phyloP scores from a whole-genome alignment of 352 stramenopile genomes.

The Pythium scleroteichum region DNA sequence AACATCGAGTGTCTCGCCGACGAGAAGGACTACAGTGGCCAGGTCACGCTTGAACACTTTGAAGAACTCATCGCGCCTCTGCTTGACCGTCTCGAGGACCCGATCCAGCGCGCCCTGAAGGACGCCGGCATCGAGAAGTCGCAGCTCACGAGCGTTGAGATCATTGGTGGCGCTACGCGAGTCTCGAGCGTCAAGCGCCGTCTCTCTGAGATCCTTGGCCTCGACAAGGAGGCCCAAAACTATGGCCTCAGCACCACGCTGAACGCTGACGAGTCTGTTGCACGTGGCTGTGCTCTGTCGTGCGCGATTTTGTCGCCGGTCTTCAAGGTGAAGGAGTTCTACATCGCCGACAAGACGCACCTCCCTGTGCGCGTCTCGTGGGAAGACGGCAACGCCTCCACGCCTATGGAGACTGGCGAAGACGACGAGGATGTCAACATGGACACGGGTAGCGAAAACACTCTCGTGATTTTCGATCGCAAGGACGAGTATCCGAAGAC shows the following conservation, averaged over 20 bases:
- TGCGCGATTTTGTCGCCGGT: conserved; percentile 98
- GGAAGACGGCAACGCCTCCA: conserved; percentile 71
- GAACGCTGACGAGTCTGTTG: conserved; percentile 99
- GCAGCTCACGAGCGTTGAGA: conserved; percentile 93
- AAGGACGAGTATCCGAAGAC: conserved; percentile 97
- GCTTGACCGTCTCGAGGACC: conserved; percentile 78
- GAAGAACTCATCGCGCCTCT: conserved; percentile 92
- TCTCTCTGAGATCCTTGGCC: conserved; percentile 89
- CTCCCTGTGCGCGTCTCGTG: conserved; percentile 95
- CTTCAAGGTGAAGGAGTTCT: conserved; percentile 97
- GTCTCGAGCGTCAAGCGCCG: conserved; percentile 96
- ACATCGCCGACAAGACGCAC: conserved; percentile 85
- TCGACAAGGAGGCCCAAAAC: conserved; percentile 94
- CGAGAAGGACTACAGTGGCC: conserved; percentile 96
- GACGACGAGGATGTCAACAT: conserved; percentile 90
- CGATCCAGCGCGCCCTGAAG: conserved; percentile 80
- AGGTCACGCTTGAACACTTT: conserved; percentile 95
- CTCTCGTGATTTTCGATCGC: conserved; percentile 95
- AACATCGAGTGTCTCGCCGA: conserved; percentile 98
- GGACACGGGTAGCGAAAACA: conserved; percentile 73
- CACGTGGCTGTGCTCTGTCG: conserved; percentile 96
- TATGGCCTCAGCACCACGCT: conserved; percentile 98
- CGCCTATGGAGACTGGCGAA: conserved; percentile 55
- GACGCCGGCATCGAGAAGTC: conserved; percentile 90
- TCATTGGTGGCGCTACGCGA: conserved; percentile 95